Evolutionary conservation across 2,329 filamentous ascomycete species (phyloP).

Genomic region (Sclerotinia nivalis): DNA sequence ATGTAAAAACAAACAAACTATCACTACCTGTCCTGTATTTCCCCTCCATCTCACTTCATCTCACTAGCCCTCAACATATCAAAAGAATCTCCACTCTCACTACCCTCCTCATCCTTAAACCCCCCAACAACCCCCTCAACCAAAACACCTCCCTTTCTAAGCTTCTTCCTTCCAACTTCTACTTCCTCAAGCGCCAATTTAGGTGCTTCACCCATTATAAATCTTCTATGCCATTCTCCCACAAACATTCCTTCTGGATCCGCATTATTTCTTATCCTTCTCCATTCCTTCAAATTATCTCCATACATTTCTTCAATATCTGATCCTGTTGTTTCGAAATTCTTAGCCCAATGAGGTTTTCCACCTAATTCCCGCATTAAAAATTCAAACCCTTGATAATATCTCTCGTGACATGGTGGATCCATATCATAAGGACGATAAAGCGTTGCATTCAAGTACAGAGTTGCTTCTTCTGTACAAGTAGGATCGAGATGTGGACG

Average conservation of each 20-base stretch:
- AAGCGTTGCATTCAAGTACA: conserved; percentile 88
- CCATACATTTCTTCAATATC: conserved; percentile 71
- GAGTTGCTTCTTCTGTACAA: conserved; percentile 64
- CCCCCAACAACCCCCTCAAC: conserved; percentile 31
- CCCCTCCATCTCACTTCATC: conserved; percentile 16
- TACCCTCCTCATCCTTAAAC: conserved; percentile 21
- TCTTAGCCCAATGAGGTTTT: conserved; percentile 90
- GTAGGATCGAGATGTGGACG: conserved; percentile 75
- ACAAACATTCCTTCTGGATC: conserved; percentile 87
- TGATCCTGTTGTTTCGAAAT: conserved; percentile 64
- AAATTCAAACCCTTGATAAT: conserved; percentile 89
- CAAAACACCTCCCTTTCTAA: conserved; percentile 35
- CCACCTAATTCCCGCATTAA: conserved; percentile 84
- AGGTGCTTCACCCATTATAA: conserved; percentile 51
- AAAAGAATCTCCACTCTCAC: conserved; percentile 37
- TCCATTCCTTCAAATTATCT: conserved; percentile 64
- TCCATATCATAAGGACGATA: conserved; percentile 80
- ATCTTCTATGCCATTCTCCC: conserved; percentile 83
- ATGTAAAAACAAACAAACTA: background rate
- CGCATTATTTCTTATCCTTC: conserved; percentile 65
- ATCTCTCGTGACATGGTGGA: conserved; percentile 72
- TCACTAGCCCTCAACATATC: conserved; percentile 36
- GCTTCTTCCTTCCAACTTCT: conserved; percentile 33
- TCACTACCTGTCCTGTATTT: background rate
- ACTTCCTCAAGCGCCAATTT: conserved; percentile 37